These are phyloP conservation scores for Pulveroboletus frians DNA, from an alignment of 768 basidiomycete species.

Conservation along the genomic window DNA sequence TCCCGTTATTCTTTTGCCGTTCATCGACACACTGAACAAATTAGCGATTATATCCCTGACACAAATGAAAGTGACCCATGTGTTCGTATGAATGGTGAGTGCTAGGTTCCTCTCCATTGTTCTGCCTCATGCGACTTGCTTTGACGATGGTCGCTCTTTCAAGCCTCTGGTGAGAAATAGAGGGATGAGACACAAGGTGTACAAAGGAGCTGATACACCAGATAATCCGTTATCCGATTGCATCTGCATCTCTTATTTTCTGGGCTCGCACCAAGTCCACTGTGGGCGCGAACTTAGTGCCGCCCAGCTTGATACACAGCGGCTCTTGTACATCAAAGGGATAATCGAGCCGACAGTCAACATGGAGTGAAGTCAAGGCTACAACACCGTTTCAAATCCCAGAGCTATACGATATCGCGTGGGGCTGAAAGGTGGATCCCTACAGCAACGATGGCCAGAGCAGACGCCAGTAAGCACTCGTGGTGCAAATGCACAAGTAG, in stretches of 20 bases:
- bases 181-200: neutral
- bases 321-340: neutral
- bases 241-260: constrained; percentile 3
- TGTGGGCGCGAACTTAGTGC: constrained; percentile 1
- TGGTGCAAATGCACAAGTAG: neutral
- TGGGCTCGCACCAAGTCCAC: neutral
- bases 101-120: constrained; percentile 7
- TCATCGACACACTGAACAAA: neutral
- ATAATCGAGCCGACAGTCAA: neutral
- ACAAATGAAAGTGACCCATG: constrained; percentile 2
- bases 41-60: neutral
- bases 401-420: neutral
- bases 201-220: constrained; percentile 1
- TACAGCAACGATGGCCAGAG: neutral
- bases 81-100: constrained; percentile 4
- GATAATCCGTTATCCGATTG: neutral
- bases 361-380: neutral
- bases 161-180: constrained; percentile 4
- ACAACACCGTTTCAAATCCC: constrained; percentile 2
- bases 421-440: neutral
- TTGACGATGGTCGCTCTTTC: constrained; percentile 7
- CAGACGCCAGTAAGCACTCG: constrained; percentile 6
- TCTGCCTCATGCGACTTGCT: constrained; percentile 5
- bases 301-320: neutral
- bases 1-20: neutral